Percentiles rank a stretch among this genome's conserved stretches.
phyloP scores from a whole-genome alignment of 2,329 filamentous ascomycete species.

The Calonectria naviculata region DNA sequence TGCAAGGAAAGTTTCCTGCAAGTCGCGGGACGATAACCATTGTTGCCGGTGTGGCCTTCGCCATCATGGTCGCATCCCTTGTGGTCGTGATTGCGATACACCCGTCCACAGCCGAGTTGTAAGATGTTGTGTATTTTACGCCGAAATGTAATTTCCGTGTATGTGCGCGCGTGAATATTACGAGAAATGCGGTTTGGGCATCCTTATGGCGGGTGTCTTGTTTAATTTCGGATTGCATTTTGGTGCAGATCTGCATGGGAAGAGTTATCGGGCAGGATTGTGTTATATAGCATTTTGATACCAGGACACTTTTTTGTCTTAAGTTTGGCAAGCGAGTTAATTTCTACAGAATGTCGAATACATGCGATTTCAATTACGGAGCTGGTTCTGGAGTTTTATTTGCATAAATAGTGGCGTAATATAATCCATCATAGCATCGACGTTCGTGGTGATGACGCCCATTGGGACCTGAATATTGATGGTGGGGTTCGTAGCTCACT shows the following conservation, averaged over 20 bases:
- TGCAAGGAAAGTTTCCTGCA: slow-evolving; percentile 83
- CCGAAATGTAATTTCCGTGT: background rate
- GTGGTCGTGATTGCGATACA: slow-evolving; percentile 70
- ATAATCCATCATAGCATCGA: background rate
- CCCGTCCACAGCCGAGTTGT: slow-evolving; percentile 39
- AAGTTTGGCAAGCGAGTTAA: slow-evolving; percentile 7
- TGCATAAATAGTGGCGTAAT: background rate
- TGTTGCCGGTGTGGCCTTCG: slow-evolving; percentile 73
- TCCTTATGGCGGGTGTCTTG: background rate
- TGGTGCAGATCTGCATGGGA: background rate
- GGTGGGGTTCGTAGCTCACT: slow-evolving; percentile 38
- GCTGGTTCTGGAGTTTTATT: too few species aligned
- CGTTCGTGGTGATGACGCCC: background rate
- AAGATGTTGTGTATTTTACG: slow-evolving; percentile 1
- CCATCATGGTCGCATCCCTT: slow-evolving; percentile 70
- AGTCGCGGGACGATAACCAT: slow-evolving; percentile 80
- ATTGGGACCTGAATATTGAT: background rate
- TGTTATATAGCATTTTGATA: slow-evolving; percentile 21
- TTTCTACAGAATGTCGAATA: background rate
- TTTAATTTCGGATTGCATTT: background rate
- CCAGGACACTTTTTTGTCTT: slow-evolving; percentile 4
- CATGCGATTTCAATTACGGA: background rate
- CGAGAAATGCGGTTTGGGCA: background rate
- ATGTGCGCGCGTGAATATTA: background rate
- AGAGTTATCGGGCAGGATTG: background rate